These are phyloP conservation scores for Cercospora sp. DNA, from an alignment of 2,329 filamentous ascomycete genomes.

Conservation along the genomic window DNA sequence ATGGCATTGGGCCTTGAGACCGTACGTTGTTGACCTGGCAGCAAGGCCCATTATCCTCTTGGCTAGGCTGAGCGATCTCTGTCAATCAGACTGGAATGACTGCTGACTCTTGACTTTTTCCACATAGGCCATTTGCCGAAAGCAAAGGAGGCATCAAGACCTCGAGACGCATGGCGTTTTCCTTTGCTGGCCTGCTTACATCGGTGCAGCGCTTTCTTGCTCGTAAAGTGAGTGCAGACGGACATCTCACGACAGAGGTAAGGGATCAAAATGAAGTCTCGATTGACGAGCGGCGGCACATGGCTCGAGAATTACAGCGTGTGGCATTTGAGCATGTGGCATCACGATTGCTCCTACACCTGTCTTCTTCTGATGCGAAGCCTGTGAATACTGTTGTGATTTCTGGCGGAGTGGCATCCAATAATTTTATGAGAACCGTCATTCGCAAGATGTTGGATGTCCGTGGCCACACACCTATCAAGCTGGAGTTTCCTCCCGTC, in stretches of 20 bases:
- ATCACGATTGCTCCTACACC: slow-evolving; percentile 65
- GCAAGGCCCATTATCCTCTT: not conserved
- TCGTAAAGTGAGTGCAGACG: slow-evolving; percentile 26
- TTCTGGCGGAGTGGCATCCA: slow-evolving; percentile 87
- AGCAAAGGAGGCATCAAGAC: slow-evolving; percentile 42
- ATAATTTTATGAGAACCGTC: slow-evolving; percentile 73
- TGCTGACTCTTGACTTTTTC: not conserved
- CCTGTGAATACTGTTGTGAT: slow-evolving; percentile 68
- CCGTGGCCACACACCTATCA: slow-evolving; percentile 63
- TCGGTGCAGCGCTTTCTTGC: slow-evolving; percentile 61
- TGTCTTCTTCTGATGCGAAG: slow-evolving; percentile 21
- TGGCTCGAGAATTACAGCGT: slow-evolving; percentile 75
- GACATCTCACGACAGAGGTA: slow-evolving; percentile 36
- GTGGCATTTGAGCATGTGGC: slow-evolving; percentile 85
- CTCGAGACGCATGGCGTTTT: slow-evolving; percentile 59
- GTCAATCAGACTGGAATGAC: not conserved
- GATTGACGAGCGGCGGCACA: slow-evolving; percentile 61
- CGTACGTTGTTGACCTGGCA: slow-evolving; percentile 32
- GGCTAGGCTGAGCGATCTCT: not conserved
- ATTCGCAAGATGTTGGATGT: slow-evolving; percentile 57
- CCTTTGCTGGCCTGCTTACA: slow-evolving; percentile 72
- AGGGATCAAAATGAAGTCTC: slow-evolving; percentile 46
- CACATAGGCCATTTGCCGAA: slow-evolving; percentile 58
- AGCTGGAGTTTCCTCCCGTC: slow-evolving; percentile 71
- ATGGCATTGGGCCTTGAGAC: slow-evolving; percentile 68